Conservation (phyloP, 1,284 basidiomycete genomes). For the Anthracocystis setariae region DNA sequence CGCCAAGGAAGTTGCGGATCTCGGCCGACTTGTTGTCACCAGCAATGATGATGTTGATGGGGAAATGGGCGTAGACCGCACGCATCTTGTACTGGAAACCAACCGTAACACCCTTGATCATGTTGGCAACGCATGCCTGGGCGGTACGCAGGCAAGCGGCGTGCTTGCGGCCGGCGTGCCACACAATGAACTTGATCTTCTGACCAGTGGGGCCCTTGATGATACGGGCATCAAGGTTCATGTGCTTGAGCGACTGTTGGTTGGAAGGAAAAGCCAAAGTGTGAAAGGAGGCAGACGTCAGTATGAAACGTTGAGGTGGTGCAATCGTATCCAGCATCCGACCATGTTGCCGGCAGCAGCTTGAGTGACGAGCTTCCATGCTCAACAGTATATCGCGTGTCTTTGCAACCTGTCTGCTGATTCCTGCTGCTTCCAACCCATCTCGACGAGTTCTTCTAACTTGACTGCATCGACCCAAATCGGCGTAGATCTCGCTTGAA, state of each 20-base stretch:
- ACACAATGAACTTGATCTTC: conserved; percentile 90
- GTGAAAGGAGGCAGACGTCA: conserved; percentile 12
- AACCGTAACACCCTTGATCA: conserved; percentile 87
- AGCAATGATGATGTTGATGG: conserved; percentile 98
- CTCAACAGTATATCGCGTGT: no score
- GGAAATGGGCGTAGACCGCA: conserved; percentile 98
- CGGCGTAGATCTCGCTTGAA: no score
- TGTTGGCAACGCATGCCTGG: conserved; percentile 92
- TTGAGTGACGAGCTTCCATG: no score
- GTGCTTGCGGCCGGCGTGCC: conserved; percentile 98
- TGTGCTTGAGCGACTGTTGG: conserved; percentile 67
- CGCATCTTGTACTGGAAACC: conserved; percentile 95
- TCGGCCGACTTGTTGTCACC: conserved; percentile 82
- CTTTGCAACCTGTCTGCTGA: no score
- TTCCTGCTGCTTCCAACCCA: no score
- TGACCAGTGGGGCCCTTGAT: conserved; percentile 71
- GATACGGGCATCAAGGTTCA: conserved; percentile 68
- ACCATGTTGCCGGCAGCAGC: conserved; percentile 1
- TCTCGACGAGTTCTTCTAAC: no score
- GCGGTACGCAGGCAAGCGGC: conserved; percentile 97
- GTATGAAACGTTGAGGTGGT: not conserved
- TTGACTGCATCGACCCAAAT: no score
- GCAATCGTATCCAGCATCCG: not conserved
- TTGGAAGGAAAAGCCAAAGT: conserved; percentile 69
- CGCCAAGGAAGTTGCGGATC: conserved; percentile 98